Evolutionary conservation across 2,329 filamentous ascomycete genomes (phyloP).

Genomic region (Cadophora luteo-olivacea): DNA sequence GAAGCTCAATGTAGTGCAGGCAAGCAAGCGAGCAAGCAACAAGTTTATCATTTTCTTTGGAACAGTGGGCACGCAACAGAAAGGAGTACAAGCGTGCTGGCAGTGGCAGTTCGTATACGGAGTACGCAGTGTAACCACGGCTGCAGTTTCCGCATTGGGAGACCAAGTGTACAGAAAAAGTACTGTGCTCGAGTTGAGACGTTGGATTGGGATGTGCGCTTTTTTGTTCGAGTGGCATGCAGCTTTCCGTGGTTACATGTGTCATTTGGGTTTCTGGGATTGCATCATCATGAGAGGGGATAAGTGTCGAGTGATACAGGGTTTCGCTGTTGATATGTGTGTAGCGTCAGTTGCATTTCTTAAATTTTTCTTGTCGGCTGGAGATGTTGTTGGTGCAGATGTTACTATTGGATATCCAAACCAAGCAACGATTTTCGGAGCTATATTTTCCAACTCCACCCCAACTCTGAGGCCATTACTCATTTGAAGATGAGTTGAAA

Average conservation of each 20-base stretch:
- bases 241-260: slow-evolving; percentile 1
- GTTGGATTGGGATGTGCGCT: neutral
- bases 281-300: neutral
- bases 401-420: no score
- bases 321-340: neutral
- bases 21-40: neutral
- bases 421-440: no score
- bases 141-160: neutral
- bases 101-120: slow-evolving; percentile 11
- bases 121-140: slow-evolving; percentile 7
- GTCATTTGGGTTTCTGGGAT: slow-evolving; percentile 14
- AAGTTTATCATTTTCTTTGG: neutral
- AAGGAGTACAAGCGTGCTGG: neutral
- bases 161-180: neutral
- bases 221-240: neutral
- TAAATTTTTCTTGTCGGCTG: neutral
- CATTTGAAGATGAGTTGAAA: no score
- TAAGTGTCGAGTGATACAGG: neutral
- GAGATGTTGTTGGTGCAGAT: neutral
- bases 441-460: no score
- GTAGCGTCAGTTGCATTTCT: neutral
- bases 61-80: neutral
- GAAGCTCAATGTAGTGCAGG: neutral
- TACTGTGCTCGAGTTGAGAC: neutral
- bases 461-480: no score